Evolutionary conservation across 257 asterid genomes (phyloP), one percentile per base, ranked within the genome.

Genomic region (Solanum paucissectum): DNA sequence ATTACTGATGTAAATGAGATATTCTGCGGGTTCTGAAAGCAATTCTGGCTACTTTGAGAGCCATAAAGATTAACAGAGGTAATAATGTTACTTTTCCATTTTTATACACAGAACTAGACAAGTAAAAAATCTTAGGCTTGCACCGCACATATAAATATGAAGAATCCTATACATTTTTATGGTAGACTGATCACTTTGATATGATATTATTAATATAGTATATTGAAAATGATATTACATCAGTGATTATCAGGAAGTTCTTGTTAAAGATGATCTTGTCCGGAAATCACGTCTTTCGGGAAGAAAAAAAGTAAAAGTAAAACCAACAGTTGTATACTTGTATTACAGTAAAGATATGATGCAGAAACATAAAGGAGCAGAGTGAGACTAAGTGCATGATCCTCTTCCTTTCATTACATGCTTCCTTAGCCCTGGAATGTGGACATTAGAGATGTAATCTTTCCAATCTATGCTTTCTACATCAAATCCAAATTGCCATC

Each of bases 331-430:
- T 23, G 74, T 83, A 84, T 84, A 64, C 87, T 64, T 84, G 89
- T 90, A 81, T 88, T 91, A 92, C 93, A 90, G 86, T 87, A 84
- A 77, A 77, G 87, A 88, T 86, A 74, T 73, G 87, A 88, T 88
- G 90, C 92, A 76, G 89, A 88, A 88, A 88, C 66, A 77, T n/a
- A 64, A 73, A 83, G 87, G 87, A 82, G 81, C 88, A 76, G 73
- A 16, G 55, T 81, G 58, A 69, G 82, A 64, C 87, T 86, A 94
- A 90, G 89, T 88, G 90, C 89, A 64, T 76, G 89, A 89, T 33
- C 94, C 95, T 92, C 99, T 92, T 77, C 99, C 99, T 92, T 97
- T 97, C 98, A 96, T 94, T 58, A 97, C 99, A 88, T 97, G 98
- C 91, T 93, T 93, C 91, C 98, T 93, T 87, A 97, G 88, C 83